Base-by-base conservation (phyloP, 176 grass and related monocot species). In the Lolium rigidum region DNA sequence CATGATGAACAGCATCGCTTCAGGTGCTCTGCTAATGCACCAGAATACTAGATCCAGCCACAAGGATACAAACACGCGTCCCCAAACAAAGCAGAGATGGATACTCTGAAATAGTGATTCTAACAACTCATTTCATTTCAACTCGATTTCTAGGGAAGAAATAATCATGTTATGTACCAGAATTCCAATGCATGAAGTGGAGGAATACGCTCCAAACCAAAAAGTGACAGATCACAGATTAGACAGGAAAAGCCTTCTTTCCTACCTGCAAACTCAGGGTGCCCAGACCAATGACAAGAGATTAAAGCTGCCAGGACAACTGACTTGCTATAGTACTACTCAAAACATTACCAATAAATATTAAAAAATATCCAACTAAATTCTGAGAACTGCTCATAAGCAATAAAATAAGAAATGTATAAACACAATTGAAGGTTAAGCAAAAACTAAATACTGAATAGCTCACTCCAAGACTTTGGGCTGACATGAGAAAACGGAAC, bases 21-120 rank as follows among this genome's bases (percentile, higher is more conserved):
- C 89, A 91, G 85, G 85, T 91, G 85, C 85, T 88, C 81, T 71
- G 85, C 81, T 54, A 76, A 72, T 49, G 80, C 80, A 87, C 70
- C 70, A 91, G 87, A 91, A 91, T 70, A 71, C 76, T 88, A 59
- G 77, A 84, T 83, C 59, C 85, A 87, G 89, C 16, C 81, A 17
- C 81, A 75, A 84, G 67, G 20, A 75, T 77, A 87, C 67, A 90
- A 83, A 48, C 79, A 37, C 21, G 22, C 48, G 26, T 24, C 82
- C 82, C 65, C 51, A 79, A 51, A 59, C 41, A 68, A 82, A 70
- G 37, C 80, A 37, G 39, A 65, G 13, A 77, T 41, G n/a, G 58
- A 84, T 80, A 58, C 82, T 78, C 62, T 86, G 50, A 76, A 78
- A 82, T 49, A 81, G 64, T 65, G 24, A 76, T 51, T 90, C 58